Percentiles rank a stretch among this genome's conserved stretches.
phyloP scores from a whole-genome alignment of 23 red algal genomes.

The Gracilaria vermiculophylla region DNA sequence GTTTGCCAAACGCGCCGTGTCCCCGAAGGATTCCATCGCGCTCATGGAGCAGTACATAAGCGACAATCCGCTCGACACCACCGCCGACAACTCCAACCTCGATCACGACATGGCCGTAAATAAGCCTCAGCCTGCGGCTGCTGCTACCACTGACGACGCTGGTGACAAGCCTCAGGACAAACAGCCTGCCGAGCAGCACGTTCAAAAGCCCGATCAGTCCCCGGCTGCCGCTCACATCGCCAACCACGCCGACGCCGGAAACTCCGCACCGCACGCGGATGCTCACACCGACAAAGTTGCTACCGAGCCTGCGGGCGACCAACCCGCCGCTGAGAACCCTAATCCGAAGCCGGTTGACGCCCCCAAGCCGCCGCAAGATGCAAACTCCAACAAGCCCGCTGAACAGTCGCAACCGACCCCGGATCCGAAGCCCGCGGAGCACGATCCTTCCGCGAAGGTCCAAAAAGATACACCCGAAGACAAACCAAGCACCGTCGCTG shows the following conservation, averaged over 20 bases:
- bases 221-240: neutral
- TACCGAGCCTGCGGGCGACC: neutral
- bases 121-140: no score
- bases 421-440: neutral
- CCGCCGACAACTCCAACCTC: neutral
- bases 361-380: neutral
- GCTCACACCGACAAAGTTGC: neutral
- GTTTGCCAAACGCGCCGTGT: conserved; percentile 17
- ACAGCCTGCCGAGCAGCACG: neutral
- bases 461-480: neutral
- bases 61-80: neutral
- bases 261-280: neutral
- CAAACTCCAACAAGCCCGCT: neutral
- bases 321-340: neutral
- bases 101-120: conserved; percentile 2
- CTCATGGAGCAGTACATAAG: conserved; percentile 37
- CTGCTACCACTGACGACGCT: neutral
- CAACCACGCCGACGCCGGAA: neutral
- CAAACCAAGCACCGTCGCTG: neutral
- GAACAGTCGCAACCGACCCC: neutral
- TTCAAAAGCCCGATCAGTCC: neutral
- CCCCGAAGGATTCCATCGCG: conserved; percentile 23
- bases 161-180: neutral
- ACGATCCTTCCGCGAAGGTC: neutral
- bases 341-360: neutral